Evolutionary conservation across 2,329 filamentous ascomycete genomes (phyloP), one percentile per base, ranked within the genome.

Genomic region (Basipetospora chlamydospora): DNA sequence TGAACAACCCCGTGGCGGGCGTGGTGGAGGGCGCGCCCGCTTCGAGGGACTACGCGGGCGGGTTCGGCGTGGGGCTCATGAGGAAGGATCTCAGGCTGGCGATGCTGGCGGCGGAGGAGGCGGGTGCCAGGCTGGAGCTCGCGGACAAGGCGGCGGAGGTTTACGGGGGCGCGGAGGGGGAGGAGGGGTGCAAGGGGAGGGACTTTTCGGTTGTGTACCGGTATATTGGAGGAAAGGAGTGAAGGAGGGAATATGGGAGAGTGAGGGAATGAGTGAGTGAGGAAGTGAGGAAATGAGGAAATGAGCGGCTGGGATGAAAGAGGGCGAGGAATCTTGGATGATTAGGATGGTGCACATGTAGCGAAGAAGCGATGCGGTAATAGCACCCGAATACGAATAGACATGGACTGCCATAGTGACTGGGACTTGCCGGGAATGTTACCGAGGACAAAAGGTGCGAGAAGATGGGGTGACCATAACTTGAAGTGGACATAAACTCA

Each of bases 1-100:
- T 93, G 43, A 98, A 98, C 60, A 96, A 96, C 53, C 90, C 90
- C 0, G 86, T 96, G 3, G 77, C 77, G 9, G 87, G 86, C 11
- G 86, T 95, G 0, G 68, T 88, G 16, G 75, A 79, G 42, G 73
- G 69, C 1, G 73, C 84, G 2, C 86, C 88, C 0, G 80, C 86
- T 0, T 72, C 67, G 38, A 67, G 80, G 39, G 86, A 80, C 37
- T 98, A 86, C 48, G 57, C 62, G 13, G 83, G 83, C 31, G 83
- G 83, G 0, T 90, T 88, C 45, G 80, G 80, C 2, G 72, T 88
- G 39, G 66, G 67, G 26, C 58, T 90, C 45, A 88, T 90, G 83
- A 74, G 73, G 53, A 90, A 90, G 59, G 83, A 90, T 52, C 57
- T 90, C 28, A 63, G 67, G 37, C 63, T 88, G 39, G 83, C 81